A percentile compares a stretch with the other conserved stretches of the same genome.
phyloP scores from a whole-genome alignment of 768 basidiomycete genomes.

The Mycena leptocephala region DNA sequence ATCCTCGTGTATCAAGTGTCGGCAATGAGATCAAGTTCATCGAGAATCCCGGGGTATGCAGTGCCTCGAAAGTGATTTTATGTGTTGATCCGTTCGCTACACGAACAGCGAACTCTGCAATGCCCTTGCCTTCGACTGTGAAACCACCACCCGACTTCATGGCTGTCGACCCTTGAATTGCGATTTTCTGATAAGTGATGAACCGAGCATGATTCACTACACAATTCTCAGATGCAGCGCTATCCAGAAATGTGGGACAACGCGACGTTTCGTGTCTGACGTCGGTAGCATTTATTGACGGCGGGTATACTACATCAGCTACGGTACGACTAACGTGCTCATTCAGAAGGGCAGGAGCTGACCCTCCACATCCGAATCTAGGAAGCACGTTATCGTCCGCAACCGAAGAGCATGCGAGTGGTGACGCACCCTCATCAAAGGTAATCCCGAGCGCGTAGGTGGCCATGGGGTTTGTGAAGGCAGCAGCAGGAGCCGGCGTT shows the following conservation, averaged over 20 bases:
- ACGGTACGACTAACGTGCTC: slow-evolving; percentile 22
- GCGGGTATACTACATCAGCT: not conserved
- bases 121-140: not conserved
- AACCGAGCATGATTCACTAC: not conserved
- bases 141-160: not conserved
- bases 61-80: not conserved
- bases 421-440: not conserved
- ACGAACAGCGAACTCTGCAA: not conserved
- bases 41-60: not conserved
- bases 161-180: not conserved
- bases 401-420: not conserved
- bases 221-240: slow-evolving; percentile 10
- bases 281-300: not conserved
- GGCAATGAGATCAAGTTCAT: slow-evolving; percentile 7
- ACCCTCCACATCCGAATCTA: slow-evolving; percentile 19
- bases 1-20: not conserved
- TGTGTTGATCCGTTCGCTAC: not conserved
- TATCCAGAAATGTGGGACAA: not conserved
- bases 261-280: not conserved
- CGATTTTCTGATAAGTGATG: not conserved
- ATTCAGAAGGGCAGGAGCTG: no score
- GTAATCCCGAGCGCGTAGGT: not conserved
- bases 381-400: slow-evolving; percentile 9
- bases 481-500: not conserved
- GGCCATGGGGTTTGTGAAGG: slow-evolving; percentile 8